Evolutionary conservation across 306 rosid species (phyloP), one percentile per base, ranked within the genome.

Genomic region (Citrullus mucosospermus): DNA sequence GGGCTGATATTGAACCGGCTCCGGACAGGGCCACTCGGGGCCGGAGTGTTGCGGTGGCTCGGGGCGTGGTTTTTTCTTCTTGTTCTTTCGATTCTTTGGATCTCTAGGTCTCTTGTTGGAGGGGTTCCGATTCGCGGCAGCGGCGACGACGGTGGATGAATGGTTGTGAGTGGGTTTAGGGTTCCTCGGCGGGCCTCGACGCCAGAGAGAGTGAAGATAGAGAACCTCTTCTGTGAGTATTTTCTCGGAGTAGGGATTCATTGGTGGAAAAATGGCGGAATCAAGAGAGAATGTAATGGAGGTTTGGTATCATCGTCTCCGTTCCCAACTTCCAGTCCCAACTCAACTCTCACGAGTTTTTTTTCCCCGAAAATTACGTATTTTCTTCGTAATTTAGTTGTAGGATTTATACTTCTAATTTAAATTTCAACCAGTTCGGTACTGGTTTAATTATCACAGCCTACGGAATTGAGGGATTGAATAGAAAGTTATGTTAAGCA

Each of bases 161-260:
- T 46, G 72, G 30, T 10, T 51, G 12, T 55, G 34, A 12, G 32
- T 12, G 76, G 74, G 63, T 16, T 36, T 46, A 69, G 85, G 81
- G 74, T 76, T 78, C 36, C 67, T 78, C 6, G 87, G 83, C 34
- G 90, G 97, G 8, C 92, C 92, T 84, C 80, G 96, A 65, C 57
- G 90, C 93, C 96, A 89, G 15, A 92, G 90, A 86, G 89, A 76
- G 77, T 89, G 97, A 39, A 89, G 93, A 78, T 78, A 84, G 34
- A 85, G 79, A 6, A 92, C 93, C 77, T 92, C 93, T 8, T 86
- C 78, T 67, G 85, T 80, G 50, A 86, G 80, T 13, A 70, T 82
- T 81, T 79, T 51, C 20, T 88, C 88, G 0, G 75, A 69, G 77
- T 67, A 76, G 1, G 84, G 90, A 84, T 92, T 79, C 90, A 84